A percentile compares a stretch with the other conserved stretches of the same genome.
These are phyloP conservation scores for Massarina eburnea DNA, from an alignment of 2,329 filamentous ascomycete species.

Conservation along the genomic window DNA sequence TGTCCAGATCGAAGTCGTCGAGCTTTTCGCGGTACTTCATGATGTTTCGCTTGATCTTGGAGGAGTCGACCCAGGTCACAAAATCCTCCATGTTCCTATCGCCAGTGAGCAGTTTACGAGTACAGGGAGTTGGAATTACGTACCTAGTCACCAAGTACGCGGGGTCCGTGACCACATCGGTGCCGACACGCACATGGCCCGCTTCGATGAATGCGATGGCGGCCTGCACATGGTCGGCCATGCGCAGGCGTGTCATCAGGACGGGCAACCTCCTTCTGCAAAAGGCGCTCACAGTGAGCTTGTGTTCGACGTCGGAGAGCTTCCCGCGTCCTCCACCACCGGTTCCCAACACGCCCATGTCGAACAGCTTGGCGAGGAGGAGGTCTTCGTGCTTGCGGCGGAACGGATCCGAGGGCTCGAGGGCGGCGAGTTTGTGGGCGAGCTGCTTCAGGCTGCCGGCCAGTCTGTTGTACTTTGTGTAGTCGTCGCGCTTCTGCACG, in stretches of 20 bases:
- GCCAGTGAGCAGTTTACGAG: slow-evolving; percentile 5
- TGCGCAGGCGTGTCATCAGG: slow-evolving; percentile 84
- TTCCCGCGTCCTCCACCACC: slow-evolving; percentile 62
- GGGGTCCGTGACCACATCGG: slow-evolving; percentile 85
- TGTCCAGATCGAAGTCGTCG: slow-evolving; percentile 84
- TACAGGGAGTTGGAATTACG: neutral
- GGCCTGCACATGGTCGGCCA: slow-evolving; percentile 88
- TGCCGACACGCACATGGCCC: slow-evolving; percentile 88
- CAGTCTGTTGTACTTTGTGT: slow-evolving; percentile 55
- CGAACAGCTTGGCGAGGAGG: slow-evolving; percentile 86
- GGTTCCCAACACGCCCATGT: slow-evolving; percentile 82
- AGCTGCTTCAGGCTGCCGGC: slow-evolving; percentile 76
- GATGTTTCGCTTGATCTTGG: slow-evolving; percentile 96
- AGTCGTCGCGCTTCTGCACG: slow-evolving; percentile 82
- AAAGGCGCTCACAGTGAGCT: slow-evolving; percentile 86
- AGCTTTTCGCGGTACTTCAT: slow-evolving; percentile 93
- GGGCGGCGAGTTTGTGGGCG: slow-evolving; percentile 80
- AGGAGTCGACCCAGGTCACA: slow-evolving; percentile 92
- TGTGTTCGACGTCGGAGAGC: slow-evolving; percentile 73
- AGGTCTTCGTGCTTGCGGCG: slow-evolving; percentile 84
- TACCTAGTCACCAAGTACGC: slow-evolving; percentile 79
- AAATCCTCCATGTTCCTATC: slow-evolving; percentile 85
- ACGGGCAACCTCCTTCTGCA: slow-evolving; percentile 82
- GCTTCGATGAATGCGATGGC: slow-evolving; percentile 85
- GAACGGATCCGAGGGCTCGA: slow-evolving; percentile 75